A percentile compares a stretch with the other conserved stretches of the same genome.
phyloP scores from a whole-genome alignment of 768 basidiomycete genomes.

The Suillus subaureus region DNA sequence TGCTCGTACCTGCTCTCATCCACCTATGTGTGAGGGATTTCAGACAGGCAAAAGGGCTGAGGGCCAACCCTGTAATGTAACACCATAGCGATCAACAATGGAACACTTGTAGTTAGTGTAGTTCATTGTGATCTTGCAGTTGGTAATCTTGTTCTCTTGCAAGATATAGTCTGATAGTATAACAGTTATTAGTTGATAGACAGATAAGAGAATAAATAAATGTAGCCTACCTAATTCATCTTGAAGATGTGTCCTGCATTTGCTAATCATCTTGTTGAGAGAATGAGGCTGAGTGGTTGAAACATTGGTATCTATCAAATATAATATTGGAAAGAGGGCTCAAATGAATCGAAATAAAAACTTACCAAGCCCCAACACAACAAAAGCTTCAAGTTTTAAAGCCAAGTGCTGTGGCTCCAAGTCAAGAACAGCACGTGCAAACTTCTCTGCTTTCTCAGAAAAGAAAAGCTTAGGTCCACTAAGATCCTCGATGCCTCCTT shows the following conservation, averaged over 20 bases:
- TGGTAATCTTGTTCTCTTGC: background rate
- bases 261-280: background rate
- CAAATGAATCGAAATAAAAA: conserved; percentile 1
- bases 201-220: background rate
- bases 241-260: background rate
- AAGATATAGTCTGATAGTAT: conserved; percentile 6
- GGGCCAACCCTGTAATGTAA: conserved; percentile 5
- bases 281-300: background rate
- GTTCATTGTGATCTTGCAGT: background rate
- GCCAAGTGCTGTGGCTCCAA: background rate
- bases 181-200: background rate
- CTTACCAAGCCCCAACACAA: too few relatives aligned
- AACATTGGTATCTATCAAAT: background rate
- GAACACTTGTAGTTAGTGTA: background rate
- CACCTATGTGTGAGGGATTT: conserved; percentile 2
- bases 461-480: conserved; percentile 9
- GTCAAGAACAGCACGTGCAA: conserved; percentile 2
- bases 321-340: background rate
- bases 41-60: background rate
- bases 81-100: background rate
- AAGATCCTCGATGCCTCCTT: conserved; percentile 4
- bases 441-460: conserved; percentile 10
- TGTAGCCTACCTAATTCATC: background rate
- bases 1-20: background rate
- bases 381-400: too few relatives aligned